A percentile compares a stretch with the other conserved stretches of the same genome.
Conservation (phyloP, 1,284 basidiomycete genomes). For the Trametes pubescens region DNA sequence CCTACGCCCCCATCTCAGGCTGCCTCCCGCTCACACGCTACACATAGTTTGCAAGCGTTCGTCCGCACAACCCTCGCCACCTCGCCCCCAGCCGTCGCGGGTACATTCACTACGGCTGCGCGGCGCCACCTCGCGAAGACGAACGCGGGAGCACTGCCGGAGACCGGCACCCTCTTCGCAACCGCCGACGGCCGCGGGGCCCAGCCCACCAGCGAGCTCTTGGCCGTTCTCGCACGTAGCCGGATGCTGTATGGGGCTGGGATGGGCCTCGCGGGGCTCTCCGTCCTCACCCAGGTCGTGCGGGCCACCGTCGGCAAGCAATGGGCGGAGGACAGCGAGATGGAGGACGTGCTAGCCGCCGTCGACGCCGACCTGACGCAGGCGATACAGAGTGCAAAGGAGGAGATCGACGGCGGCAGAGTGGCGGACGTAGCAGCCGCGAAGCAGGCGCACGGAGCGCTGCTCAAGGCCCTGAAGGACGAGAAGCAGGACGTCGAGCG, state of each 20-base stretch:
- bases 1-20: background rate
- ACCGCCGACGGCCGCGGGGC: constrained; percentile 45
- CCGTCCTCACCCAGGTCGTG: constrained; percentile 62
- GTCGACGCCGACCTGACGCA: constrained; percentile 80
- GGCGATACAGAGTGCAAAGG: constrained; percentile 80
- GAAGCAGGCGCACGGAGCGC: constrained; percentile 54
- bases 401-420: constrained; percentile 67
- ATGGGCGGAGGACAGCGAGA: constrained; percentile 67
- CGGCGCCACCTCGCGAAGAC: constrained; percentile 64
- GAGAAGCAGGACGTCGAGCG: constrained; percentile 58
- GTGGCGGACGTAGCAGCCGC: constrained; percentile 55
- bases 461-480: constrained; percentile 58
- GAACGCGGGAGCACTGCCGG: constrained; percentile 49
- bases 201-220: constrained; percentile 58
- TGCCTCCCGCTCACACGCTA: constrained; percentile 10
- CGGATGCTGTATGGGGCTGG: constrained; percentile 78
- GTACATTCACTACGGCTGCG: constrained; percentile 68
- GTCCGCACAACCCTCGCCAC: constrained; percentile 71
- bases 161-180: constrained; percentile 51
- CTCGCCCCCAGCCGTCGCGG: constrained; percentile 62
- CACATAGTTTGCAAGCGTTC: constrained; percentile 70
- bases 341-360: constrained; percentile 63
- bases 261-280: constrained; percentile 70
- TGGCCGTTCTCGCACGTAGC: constrained; percentile 59
- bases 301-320: constrained; percentile 62